Conservation (phyloP, 768 basidiomycete genomes). For the Suillus lakei region DNA sequence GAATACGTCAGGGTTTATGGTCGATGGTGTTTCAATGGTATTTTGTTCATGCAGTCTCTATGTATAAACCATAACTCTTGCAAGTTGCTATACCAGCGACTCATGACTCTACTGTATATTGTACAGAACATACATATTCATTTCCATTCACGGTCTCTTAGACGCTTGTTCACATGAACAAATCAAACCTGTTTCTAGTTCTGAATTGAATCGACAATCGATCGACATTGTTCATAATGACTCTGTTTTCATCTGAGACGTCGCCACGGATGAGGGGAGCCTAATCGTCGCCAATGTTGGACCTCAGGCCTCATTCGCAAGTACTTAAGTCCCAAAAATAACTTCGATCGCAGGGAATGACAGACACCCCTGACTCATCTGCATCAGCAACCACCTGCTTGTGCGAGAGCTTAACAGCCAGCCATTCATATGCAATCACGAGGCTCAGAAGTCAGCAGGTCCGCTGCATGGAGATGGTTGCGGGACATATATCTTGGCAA, state of each 20-base stretch:
- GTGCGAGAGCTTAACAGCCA: not conserved
- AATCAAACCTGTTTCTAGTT: not conserved
- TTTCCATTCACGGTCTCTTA: not conserved
- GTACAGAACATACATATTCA: not conserved
- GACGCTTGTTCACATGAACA: not conserved
- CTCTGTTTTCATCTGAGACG: too few relatives aligned
- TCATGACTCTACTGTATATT: not conserved
- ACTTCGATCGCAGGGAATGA: not conserved
- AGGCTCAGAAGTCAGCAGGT: not conserved
- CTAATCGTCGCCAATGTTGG: not conserved
- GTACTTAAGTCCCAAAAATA: not conserved
- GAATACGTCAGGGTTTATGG: not conserved
- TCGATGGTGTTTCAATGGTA: not conserved
- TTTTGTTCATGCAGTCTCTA: not conserved
- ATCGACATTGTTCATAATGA: too few relatives aligned
- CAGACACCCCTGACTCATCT: not conserved
- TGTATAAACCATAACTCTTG: not conserved
- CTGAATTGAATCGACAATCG: not conserved
- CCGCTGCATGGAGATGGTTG: not conserved
- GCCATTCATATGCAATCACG: not conserved
- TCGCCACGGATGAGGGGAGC: too few relatives aligned
- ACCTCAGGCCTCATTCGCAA: not conserved
- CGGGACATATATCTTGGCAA: not conserved
- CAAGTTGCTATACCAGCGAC: not conserved
- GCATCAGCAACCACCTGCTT: not conserved